A percentile compares a stretch with the other conserved stretches of the same genome.
These are phyloP conservation scores for Lichtheimia ornata DNA, from an alignment of 371 early-diverging fungal species.

Conservation along the genomic window DNA sequence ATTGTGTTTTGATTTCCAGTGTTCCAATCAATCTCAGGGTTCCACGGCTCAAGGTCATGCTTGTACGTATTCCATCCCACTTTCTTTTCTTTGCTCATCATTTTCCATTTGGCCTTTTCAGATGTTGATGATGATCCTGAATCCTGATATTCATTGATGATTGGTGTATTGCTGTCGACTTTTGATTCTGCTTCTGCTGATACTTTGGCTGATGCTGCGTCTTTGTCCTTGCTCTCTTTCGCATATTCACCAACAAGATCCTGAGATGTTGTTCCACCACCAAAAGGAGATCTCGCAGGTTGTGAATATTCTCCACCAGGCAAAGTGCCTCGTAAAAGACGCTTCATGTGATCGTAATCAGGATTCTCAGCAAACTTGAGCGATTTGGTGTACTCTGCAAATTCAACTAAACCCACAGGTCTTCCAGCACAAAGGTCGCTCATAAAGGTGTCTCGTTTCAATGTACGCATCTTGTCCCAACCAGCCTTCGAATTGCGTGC, in stretches of 20 bases:
- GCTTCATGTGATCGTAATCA: slow-evolving; percentile 77
- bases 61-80: slow-evolving; percentile 25
- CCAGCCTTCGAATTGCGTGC: slow-evolving; percentile 58
- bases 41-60: slow-evolving; percentile 22
- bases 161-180: no score
- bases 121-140: neutral
- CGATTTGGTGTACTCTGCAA: slow-evolving; percentile 74
- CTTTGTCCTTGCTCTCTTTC: neutral
- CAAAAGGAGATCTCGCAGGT: slow-evolving; percentile 22
- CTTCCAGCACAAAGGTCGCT: slow-evolving; percentile 57
- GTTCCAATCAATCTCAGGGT: slow-evolving; percentile 25
- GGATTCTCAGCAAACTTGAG: slow-evolving; percentile 91
- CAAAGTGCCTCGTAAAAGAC: slow-evolving; percentile 41
- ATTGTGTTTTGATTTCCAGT: neutral
- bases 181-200: neutral
- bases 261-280: slow-evolving; percentile 21
- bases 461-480: slow-evolving; percentile 61
- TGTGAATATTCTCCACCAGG: slow-evolving; percentile 22
- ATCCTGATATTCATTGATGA: no score
- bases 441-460: slow-evolving; percentile 54
- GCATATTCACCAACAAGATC: neutral
- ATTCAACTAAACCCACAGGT: slow-evolving; percentile 57
- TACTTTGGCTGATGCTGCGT: neutral
- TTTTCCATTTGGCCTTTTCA: slow-evolving; percentile 3
- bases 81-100: neutral